Evolutionary conservation across 2,329 filamentous ascomycete genomes (phyloP).

Genomic region (Colletotrichum navitas): DNA sequence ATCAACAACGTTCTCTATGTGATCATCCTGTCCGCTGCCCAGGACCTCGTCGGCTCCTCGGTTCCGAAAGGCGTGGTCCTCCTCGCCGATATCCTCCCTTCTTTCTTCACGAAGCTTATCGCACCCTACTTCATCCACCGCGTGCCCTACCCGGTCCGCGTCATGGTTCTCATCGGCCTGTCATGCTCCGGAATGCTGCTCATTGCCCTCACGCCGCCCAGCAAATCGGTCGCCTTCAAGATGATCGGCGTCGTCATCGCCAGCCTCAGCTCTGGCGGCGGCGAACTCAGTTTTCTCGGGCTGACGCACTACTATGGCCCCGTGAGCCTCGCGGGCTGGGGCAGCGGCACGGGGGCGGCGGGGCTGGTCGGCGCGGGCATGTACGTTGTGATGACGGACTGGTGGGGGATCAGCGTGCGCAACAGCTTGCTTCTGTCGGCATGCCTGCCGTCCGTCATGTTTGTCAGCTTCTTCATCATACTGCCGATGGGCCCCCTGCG

Average conservation of each 20-base stretch:
- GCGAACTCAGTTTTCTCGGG: slow-evolving; percentile 91
- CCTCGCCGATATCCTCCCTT: slow-evolving; percentile 91
- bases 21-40: slow-evolving; percentile 92
- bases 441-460: slow-evolving; percentile 84
- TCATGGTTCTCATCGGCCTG: slow-evolving; percentile 79
- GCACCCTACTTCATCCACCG: slow-evolving; percentile 95
- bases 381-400: slow-evolving; percentile 88
- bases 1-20: slow-evolving; percentile 99
- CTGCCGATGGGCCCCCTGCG: slow-evolving; percentile 77
- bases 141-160: slow-evolving; percentile 82
- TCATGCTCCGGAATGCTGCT: slow-evolving; percentile 91
- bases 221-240: slow-evolving; percentile 77
- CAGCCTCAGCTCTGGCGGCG: slow-evolving; percentile 86
- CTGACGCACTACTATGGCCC: slow-evolving; percentile 94
- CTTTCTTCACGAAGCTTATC: slow-evolving; percentile 87
- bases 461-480: slow-evolving; percentile 86
- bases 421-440: slow-evolving; percentile 83
- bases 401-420: slow-evolving; percentile 79
- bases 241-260: slow-evolving; percentile 87
- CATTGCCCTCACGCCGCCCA: slow-evolving; percentile 81
- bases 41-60: slow-evolving; percentile 92
- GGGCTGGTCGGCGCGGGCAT: slow-evolving; percentile 88
- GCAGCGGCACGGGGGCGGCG: slow-evolving; percentile 90
- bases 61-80: slow-evolving; percentile 94
- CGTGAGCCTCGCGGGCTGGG: slow-evolving; percentile 90